Base-by-base conservation (phyloP, 2,329 filamentous ascomycete genomes). In the Talaromyces sp. region DNA sequence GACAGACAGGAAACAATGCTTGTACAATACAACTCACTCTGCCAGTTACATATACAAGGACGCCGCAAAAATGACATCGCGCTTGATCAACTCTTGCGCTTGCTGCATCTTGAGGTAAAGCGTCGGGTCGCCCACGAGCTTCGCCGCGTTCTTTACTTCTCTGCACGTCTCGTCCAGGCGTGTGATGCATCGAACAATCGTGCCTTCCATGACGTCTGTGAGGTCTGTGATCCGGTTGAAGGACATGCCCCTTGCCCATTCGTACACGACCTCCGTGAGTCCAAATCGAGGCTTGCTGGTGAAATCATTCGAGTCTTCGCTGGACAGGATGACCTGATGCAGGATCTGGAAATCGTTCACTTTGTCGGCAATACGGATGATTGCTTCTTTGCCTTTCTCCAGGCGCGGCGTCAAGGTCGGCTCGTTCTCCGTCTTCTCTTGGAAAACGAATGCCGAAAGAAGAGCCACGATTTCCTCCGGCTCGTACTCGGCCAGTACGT, bases 171-270 rank as follows among this genome's bases (percentile, higher is more conserved):
- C 95, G 71, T 99, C 95, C 63, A 99, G 81, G 28, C 95, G 82
- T 46, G 92, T 96, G 69, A 99, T 98, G 1, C 95, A 93, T 59
- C 95, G 83, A 55, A 99, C 95, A 78, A 99, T 98, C 0, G 95
- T 98, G 1, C 95, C 95, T 77, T 99, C 95, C 70, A 98, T 86
- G 63, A 99, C 93, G 75, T 98, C 93, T 7, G 95, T 99, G 72
- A 99, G 79, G 68, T 93, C 90, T 0, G 93, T 98, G 68, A 99
- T 99, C 67, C 95, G 93, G 78, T 96, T 96, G 83, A 99, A 99
- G 59, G 91, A 93, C 92, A 98, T 98, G 28, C 95, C 95, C 57
- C 92, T 83, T 9, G 95, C 95, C 95, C 95, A 99, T 76, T 99
- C 95, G 74, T 98, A 97, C 37, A 99, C 96, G 0, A 99, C 95